phyloP scores from a whole-genome alignment of 1,284 basidiomycete genomes.

The Cryptococcus floricola region DNA sequence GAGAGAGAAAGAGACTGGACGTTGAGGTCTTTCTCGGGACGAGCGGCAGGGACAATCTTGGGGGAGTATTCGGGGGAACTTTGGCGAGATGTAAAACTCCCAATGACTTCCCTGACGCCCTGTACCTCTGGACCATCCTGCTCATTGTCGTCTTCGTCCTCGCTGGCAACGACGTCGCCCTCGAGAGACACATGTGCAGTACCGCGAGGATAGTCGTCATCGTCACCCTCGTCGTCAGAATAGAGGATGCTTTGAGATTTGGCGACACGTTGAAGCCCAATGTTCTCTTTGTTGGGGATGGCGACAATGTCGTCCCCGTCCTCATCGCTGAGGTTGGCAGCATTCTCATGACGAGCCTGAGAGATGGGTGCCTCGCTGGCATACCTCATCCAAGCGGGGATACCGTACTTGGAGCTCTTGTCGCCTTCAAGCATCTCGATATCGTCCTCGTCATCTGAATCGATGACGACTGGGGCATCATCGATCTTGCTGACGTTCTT shows the following conservation, averaged over 20 bases:
- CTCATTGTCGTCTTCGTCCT: slow-evolving; percentile 7
- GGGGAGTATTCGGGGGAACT: too few species aligned
- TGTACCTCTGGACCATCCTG: slow-evolving; percentile 9
- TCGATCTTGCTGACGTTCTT: background rate
- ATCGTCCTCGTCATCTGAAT: background rate
- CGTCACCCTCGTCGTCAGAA: background rate
- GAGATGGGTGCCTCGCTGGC: slow-evolving; percentile 5
- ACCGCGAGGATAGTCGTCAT: slow-evolving; percentile 1
- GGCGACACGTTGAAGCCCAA: too few species aligned
- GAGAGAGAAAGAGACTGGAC: background rate
- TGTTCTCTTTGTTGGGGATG: background rate
- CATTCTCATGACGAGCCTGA: background rate
- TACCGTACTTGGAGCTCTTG: slow-evolving; percentile 13
- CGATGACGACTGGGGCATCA: background rate
- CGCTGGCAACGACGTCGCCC: background rate
- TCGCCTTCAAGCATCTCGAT: background rate
- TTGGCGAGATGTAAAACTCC: too few species aligned
- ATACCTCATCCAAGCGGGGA: slow-evolving; percentile 21
- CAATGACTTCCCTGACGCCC: slow-evolving; percentile 1
- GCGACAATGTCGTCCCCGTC: background rate
- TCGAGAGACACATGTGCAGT: background rate
- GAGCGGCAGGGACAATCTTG: too few species aligned
- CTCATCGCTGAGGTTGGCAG: background rate
- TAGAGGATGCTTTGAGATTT: background rate
- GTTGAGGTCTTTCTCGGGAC: background rate